Conservation (phyloP, 495 filamentous ascomycete genomes). For the Choiromyces venosus region DNA sequence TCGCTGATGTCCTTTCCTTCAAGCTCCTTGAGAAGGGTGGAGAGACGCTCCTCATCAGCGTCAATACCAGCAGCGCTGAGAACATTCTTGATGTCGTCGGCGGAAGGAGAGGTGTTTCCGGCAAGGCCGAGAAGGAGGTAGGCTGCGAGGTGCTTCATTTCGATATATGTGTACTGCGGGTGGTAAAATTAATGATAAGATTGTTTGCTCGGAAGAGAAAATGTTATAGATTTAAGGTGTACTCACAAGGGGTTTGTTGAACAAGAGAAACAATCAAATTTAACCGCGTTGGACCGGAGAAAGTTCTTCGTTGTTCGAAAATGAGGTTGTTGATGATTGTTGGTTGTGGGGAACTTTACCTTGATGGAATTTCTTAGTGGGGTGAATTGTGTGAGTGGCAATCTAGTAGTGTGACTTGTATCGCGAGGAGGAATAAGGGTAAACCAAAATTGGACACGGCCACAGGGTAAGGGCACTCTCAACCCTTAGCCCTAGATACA, state of each 20-base stretch:
- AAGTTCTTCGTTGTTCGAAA: constrained; percentile 53
- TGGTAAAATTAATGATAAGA: constrained; percentile 27
- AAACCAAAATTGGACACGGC: not conserved
- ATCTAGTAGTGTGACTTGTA: constrained; percentile 23
- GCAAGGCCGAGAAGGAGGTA: constrained; percentile 94
- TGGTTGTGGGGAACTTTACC: constrained; percentile 32
- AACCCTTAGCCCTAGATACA: not conserved
- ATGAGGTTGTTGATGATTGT: constrained; percentile 58
- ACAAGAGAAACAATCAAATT: constrained; percentile 90
- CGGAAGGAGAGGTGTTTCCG: constrained; percentile 86
- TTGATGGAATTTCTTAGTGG: constrained; percentile 40
- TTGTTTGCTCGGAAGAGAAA: not conserved
- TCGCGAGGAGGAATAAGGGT: constrained; percentile 1
- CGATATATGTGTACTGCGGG: constrained; percentile 45
- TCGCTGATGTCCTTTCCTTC: constrained; percentile 95
- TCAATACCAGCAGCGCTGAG: constrained; percentile 94
- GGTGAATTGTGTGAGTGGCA: constrained; percentile 32
- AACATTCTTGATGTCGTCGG: constrained; percentile 80
- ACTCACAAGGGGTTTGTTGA: constrained; percentile 45
- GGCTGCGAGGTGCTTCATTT: constrained; percentile 99
- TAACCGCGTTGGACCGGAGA: constrained; percentile 86
- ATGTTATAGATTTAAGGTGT: not conserved
- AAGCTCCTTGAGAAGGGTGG: constrained; percentile 82
- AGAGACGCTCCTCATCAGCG: constrained; percentile 79
- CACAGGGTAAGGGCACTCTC: not conserved